Evolutionary conservation across 2,329 filamentous ascomycete species (phyloP), one percentile per base, ranked within the genome.

Genomic region (Colletotrichum sp.): DNA sequence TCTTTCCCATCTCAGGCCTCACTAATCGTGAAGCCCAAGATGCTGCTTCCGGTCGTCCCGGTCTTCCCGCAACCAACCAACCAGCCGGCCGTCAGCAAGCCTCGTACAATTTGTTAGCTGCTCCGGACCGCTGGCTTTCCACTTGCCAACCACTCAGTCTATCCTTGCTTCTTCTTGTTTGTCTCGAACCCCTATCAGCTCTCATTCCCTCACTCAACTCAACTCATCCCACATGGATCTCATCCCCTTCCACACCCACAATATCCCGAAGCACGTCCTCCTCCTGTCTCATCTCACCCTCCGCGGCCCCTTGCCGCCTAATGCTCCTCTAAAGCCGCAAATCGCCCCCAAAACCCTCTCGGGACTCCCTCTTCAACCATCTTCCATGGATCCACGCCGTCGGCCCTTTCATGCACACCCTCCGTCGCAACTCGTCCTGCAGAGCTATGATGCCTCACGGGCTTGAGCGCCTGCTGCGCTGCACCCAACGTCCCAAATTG

Each of bases 21-120:
- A 13, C 26, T n/a, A n/a, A 68, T 57, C 21, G 16, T 28, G 52
- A 18, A 52, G 34, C 48, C 43, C 21, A 67, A 59, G 39, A 48
- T 65, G 65, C 67, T 71, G 67, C 48, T 65, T 74, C 67, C 72
- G 67, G 72, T 63, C 72, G 32, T 30, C 55, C 72, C 68, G 67
- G 72, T 61, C 72, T 55, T 30, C 63, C 72, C 68, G 68, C 67
- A 71, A 39, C 26, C n/a, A 52, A 52, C 43, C 43, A 48, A 48
- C 18, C 39, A 43, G 10, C 48, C 21, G 7, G n/a, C 24, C 21
- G n/a, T 48, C 39, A 48, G 39, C 39, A 48, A 48, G 16, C 16
- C 39, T 43, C 4, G 18, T n/a, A 48, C 18, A n/a, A 48, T 48
- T n/a, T n/a, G 9, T 48, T n/a, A 48, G 18, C 39, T 48, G 18